Percentiles rank a stretch among this genome's conserved stretches.
These are phyloP conservation scores for Phaeomoniella chlamydospora DNA, from an alignment of 2,329 filamentous ascomycete genomes.

Conservation along the genomic window DNA sequence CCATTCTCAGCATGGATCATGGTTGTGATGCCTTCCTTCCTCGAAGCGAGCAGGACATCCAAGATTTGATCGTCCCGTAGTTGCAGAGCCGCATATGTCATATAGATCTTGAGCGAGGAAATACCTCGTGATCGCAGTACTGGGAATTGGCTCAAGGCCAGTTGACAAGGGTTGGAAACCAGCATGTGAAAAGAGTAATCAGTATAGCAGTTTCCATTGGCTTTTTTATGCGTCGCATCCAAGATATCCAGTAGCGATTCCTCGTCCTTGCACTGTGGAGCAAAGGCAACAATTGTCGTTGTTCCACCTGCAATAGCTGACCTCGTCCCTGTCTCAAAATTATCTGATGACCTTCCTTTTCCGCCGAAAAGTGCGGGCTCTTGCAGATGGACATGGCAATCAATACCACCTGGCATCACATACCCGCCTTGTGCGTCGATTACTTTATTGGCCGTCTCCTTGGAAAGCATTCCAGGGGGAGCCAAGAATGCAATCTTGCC, in stretches of 20 bases:
- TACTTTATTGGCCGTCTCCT: constrained; percentile 14
- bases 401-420: constrained; percentile 32
- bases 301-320: constrained; percentile 33
- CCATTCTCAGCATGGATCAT: constrained; percentile 36
- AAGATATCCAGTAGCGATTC: constrained; percentile 28
- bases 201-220: constrained; percentile 28
- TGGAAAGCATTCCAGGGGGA: constrained; percentile 19
- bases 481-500: constrained; percentile 28
- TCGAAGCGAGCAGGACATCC: constrained; percentile 32
- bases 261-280: constrained; percentile 29
- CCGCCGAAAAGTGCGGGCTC: constrained; percentile 30
- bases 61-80: constrained; percentile 28
- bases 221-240: constrained; percentile 25
- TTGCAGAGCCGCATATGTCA: constrained; percentile 29
- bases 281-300: constrained; percentile 34
- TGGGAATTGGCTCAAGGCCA: constrained; percentile 22
- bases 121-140: constrained; percentile 23
- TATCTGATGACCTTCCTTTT: constrained; percentile 28
- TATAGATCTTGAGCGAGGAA: constrained; percentile 29
- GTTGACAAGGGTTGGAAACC: constrained; percentile 34
- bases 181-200: constrained; percentile 40
- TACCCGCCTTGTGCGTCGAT: constrained; percentile 29
- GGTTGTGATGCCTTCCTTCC: constrained; percentile 30
- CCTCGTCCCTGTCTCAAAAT: constrained; percentile 28
- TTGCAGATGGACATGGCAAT: constrained; percentile 32